Evolutionary conservation across 345 rosid species (phyloP).

Genomic region (Aquilaria malaccensis): DNA sequence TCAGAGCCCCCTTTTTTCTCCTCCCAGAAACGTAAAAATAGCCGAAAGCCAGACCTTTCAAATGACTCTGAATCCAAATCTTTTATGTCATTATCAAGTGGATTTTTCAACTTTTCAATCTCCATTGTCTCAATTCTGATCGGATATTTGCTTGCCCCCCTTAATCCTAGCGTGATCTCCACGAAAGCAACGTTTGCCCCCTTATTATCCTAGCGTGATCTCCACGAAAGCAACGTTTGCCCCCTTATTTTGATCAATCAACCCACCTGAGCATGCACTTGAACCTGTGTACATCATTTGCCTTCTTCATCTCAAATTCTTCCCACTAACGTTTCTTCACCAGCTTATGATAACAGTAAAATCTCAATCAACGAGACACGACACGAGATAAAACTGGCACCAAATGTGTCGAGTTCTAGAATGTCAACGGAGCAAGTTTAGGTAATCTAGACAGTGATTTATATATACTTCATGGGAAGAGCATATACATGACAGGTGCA

Average conservation of each 20-base stretch:
- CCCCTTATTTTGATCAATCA: conserved; percentile 15
- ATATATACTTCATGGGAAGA: background rate
- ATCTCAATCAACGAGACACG: background rate
- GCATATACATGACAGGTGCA: conserved; percentile 8
- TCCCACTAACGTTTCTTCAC: background rate
- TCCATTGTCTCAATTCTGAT: background rate
- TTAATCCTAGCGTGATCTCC: conserved; percentile 14
- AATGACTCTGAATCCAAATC: conserved; percentile 9
- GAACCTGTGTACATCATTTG: background rate
- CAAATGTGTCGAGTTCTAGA: background rate
- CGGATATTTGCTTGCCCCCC: background rate
- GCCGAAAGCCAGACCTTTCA: background rate
- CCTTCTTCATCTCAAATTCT: background rate
- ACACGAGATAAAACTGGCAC: conserved; percentile 1
- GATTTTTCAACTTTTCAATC: conserved; percentile 6
- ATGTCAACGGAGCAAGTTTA: background rate
- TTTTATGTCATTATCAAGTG: conserved; percentile 20
- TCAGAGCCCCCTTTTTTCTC: background rate
- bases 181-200: conserved; percentile 25
- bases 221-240: conserved; percentile 23
- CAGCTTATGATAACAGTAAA: background rate
- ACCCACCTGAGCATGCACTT: background rate
- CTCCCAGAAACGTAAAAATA: background rate
- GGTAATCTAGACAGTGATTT: background rate
- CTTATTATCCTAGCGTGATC: conserved; percentile 14